Evolutionary conservation across 495 filamentous ascomycete genomes (phyloP).

Genomic region (Baudoinia panamericana): DNA sequence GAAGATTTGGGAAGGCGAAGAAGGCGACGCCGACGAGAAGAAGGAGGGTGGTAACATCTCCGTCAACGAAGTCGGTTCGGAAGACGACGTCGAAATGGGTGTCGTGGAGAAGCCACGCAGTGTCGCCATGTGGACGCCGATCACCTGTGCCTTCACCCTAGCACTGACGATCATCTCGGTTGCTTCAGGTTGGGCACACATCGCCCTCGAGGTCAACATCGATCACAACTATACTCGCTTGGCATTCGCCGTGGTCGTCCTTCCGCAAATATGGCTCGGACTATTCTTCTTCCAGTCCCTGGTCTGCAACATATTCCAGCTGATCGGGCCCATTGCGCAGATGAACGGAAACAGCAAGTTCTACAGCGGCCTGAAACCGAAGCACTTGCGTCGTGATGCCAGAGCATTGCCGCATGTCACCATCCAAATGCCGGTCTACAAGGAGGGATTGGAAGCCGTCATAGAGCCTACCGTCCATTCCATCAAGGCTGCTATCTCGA

Average conservation of each 20-base stretch:
- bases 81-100: slow-evolving; percentile 29
- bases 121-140: slow-evolving; percentile 37
- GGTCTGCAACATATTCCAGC: slow-evolving; percentile 41
- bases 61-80: slow-evolving; percentile 26
- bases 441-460: slow-evolving; percentile 51
- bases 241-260: slow-evolving; percentile 34
- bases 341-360: slow-evolving; percentile 45
- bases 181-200: slow-evolving; percentile 40
- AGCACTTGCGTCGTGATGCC: slow-evolving; percentile 31
- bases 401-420: slow-evolving; percentile 52
- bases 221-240: slow-evolving; percentile 39
- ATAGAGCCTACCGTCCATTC: slow-evolving; percentile 50
- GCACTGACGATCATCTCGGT: slow-evolving; percentile 39
- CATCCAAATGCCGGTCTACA: slow-evolving; percentile 66
- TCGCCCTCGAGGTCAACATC: slow-evolving; percentile 40
- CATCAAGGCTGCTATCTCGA: slow-evolving; percentile 51
- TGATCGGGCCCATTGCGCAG: slow-evolving; percentile 46
- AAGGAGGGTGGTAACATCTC: slow-evolving; percentile 26
- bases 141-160: slow-evolving; percentile 39
- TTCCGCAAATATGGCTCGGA: slow-evolving; percentile 43
- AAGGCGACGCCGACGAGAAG: slow-evolving; percentile 24
- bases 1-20: slow-evolving; percentile 37
- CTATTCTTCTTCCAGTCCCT: slow-evolving; percentile 54
- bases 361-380: slow-evolving; percentile 44
- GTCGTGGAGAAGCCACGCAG: slow-evolving; percentile 31